phyloP scores from a whole-genome alignment of 108 stramenopile species.

The Nannochloropsis gaditana region DNA sequence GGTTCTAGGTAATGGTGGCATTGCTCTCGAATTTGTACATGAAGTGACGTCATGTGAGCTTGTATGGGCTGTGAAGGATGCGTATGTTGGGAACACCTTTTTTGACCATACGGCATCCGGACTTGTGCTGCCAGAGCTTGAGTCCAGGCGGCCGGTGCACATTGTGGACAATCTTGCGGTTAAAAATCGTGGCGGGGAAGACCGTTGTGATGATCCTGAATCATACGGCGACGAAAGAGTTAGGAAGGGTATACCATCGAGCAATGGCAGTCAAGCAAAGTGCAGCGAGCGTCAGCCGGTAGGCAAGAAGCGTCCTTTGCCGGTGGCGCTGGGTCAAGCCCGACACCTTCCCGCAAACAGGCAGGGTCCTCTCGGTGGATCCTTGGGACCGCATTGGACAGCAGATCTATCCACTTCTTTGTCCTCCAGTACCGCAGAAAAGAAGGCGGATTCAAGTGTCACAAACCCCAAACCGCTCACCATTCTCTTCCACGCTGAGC shows the following conservation, averaged over 20 bases:
- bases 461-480: neutral
- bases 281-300: neutral
- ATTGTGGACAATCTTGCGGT: neutral
- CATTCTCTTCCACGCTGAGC: conserved; percentile 7
- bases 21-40: conserved; percentile 52
- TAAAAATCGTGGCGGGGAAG: neutral
- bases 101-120: conserved; percentile 54
- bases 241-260: no score
- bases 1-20: conserved; percentile 50
- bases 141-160: neutral
- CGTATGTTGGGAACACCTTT: conserved; percentile 52
- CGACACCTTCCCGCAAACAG: no score
- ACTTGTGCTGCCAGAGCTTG: conserved; percentile 35
- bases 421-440: neutral
- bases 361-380: neutral
- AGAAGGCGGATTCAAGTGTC: neutral
- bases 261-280: neutral
- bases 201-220: neutral
- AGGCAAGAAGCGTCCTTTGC: neutral
- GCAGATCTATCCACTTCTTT: neutral
- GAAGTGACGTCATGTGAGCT: conserved; percentile 30
- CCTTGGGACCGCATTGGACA: conserved; percentile 5
- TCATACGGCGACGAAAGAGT: no score
- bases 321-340: neutral
- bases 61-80: conserved; percentile 34